Evolutionary conservation across 768 basidiomycete genomes (phyloP).

Genomic region (Punctularia strigosozonata): DNA sequence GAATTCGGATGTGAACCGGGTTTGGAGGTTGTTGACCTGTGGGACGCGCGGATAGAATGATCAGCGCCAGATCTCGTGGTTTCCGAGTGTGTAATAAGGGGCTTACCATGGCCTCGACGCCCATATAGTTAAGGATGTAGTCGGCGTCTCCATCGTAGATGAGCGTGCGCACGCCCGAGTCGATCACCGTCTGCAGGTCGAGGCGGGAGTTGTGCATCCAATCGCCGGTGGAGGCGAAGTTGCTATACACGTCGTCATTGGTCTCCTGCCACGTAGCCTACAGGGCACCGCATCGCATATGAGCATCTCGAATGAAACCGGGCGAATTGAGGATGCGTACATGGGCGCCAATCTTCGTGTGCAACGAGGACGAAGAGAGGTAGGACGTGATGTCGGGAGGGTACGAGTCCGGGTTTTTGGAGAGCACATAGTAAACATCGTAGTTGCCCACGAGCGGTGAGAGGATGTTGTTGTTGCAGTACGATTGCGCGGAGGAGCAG

Average conservation of each 20-base stretch:
- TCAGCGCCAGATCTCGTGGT: background rate
- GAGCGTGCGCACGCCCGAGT: slow-evolving; percentile 41
- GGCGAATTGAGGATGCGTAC: too few species aligned
- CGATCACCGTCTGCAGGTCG: slow-evolving; percentile 42
- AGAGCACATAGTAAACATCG: slow-evolving; percentile 42
- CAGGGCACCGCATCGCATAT: too few species aligned
- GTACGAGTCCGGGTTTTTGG: slow-evolving; percentile 32
- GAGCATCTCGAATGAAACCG: too few species aligned
- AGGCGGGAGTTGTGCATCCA: slow-evolving; percentile 43
- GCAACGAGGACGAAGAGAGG: slow-evolving; percentile 20
- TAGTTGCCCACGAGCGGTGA: slow-evolving; percentile 41
- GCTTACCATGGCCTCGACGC: slow-evolving; percentile 45
- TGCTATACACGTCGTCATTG: slow-evolving; percentile 29
- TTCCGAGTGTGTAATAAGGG: background rate
- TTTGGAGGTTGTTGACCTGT: slow-evolving; percentile 35
- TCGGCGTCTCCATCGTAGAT: slow-evolving; percentile 51
- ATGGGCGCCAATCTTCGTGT: slow-evolving; percentile 31
- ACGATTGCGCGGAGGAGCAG: slow-evolving; percentile 45
- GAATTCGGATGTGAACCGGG: slow-evolving; percentile 30
- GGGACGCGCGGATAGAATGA: background rate
- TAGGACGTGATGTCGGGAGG: slow-evolving; percentile 28
- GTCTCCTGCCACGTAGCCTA: slow-evolving; percentile 29
- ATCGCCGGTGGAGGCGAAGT: slow-evolving; percentile 39
- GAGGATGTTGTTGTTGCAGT: slow-evolving; percentile 46
- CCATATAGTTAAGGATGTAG: slow-evolving; percentile 41